A percentile compares a stretch with the other conserved stretches of the same genome.
phyloP scores from a whole-genome alignment of 495 filamentous ascomycete genomes.

The Cercophora samala region DNA sequence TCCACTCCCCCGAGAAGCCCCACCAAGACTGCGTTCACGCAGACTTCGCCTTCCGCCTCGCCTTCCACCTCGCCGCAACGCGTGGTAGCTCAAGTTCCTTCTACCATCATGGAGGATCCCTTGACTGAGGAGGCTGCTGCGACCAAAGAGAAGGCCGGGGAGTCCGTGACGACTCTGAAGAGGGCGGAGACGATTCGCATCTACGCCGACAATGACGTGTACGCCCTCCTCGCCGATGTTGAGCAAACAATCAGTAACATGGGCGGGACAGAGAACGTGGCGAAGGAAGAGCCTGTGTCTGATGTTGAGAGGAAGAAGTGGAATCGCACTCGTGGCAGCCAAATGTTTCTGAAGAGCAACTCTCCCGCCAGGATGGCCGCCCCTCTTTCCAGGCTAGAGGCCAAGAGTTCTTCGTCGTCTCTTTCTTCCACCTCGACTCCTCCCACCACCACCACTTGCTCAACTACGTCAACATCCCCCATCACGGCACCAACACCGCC shows the following conservation, averaged over 20 bases:
- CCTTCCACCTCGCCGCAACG: constrained; percentile 38
- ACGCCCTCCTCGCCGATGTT: constrained; percentile 59
- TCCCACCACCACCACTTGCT: constrained; percentile 1
- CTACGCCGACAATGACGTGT: constrained; percentile 63
- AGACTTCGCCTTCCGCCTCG: constrained; percentile 33
- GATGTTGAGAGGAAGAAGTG: constrained; percentile 32
- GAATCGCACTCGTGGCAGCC: constrained; percentile 39
- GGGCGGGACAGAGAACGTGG: constrained; percentile 29
- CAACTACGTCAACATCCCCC: background rate
- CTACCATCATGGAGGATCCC: constrained; percentile 46
- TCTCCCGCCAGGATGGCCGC: constrained; percentile 20
- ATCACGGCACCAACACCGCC: constrained; percentile 2
- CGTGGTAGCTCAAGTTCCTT: constrained; percentile 48
- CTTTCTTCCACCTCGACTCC: constrained; percentile 20
- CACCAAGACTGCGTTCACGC: constrained; percentile 34
- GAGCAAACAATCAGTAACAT: constrained; percentile 57
- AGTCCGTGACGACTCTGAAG: constrained; percentile 23
- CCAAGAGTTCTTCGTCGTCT: constrained; percentile 25
- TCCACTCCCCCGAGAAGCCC: constrained; percentile 50
- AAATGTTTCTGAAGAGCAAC: constrained; percentile 35
- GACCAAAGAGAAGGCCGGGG: constrained; percentile 25
- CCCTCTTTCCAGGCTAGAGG: constrained; percentile 21
- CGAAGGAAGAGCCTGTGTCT: constrained; percentile 14
- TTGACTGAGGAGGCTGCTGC: constrained; percentile 37
- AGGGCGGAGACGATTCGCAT: constrained; percentile 63